phyloP scores from a whole-genome alignment of 371 early-diverging fungal species.

The Zopfochytrium polystomum region DNA sequence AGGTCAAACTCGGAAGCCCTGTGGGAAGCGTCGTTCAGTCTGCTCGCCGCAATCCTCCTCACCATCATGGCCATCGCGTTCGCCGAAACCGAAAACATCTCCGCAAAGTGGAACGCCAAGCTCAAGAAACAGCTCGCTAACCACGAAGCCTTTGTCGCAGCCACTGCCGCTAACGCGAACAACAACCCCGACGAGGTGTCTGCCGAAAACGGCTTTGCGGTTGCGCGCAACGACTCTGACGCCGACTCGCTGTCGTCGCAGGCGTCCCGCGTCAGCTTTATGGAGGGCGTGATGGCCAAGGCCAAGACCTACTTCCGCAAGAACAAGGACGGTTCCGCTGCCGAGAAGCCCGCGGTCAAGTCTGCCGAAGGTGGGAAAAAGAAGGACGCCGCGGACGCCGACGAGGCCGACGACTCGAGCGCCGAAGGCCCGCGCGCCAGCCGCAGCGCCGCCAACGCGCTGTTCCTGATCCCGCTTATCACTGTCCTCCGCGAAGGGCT shows the following conservation, averaged over 20 bases:
- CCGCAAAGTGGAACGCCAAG: slow-evolving; percentile 20
- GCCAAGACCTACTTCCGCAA: background rate
- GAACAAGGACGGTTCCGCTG: background rate
- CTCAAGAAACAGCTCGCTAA: slow-evolving; percentile 12
- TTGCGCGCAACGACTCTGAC: no score
- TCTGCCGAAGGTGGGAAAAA: no score
- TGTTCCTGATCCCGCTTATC: slow-evolving; percentile 74
- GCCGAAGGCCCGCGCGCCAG: background rate
- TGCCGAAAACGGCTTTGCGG: no score
- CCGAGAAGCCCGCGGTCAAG: no score
- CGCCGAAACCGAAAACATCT: slow-evolving; percentile 65
- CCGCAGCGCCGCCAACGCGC: slow-evolving; percentile 22
- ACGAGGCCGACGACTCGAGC: background rate
- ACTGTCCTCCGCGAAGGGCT: slow-evolving; percentile 80
- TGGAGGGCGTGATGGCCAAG: no score
- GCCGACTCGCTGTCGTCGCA: no score
- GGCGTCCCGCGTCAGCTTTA: no score
- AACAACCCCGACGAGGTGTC: no score
- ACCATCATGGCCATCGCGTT: slow-evolving; percentile 69
- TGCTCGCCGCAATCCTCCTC: slow-evolving; percentile 67
- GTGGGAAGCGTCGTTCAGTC: slow-evolving; percentile 76
- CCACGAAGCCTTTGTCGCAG: no score
- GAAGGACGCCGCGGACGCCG: background rate
- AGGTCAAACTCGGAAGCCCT: slow-evolving; percentile 68
- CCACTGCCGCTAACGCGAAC: no score